These are phyloP conservation scores for Tricholoma hemisulphureum DNA, from an alignment of 768 basidiomycete genomes.

Conservation along the genomic window DNA sequence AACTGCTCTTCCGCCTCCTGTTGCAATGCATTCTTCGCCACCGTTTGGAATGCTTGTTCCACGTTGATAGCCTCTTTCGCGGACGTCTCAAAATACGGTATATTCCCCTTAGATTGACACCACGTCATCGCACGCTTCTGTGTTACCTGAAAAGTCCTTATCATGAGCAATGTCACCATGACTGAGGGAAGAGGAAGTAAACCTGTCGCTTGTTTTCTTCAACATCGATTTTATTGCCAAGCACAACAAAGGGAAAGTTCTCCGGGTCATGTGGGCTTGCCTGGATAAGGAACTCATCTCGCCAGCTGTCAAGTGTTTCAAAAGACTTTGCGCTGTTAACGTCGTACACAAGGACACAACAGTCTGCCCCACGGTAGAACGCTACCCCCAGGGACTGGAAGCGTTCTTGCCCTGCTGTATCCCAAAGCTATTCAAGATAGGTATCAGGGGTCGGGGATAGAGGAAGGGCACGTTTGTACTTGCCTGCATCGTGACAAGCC, in stretches of 20 bases:
- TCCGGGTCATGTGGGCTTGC: slow-evolving; percentile 98
- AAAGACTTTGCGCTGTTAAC: slow-evolving; percentile 99
- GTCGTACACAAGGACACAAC: slow-evolving; percentile 98
- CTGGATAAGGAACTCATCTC: slow-evolving; percentile 98
- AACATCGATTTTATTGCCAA: slow-evolving; percentile 99
- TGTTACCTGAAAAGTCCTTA: slow-evolving; percentile 63
- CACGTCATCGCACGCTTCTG: slow-evolving; percentile 99
- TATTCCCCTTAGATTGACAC: slow-evolving; percentile 99
- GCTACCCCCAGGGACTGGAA: slow-evolving; percentile 99
- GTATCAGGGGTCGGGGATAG: not conserved
- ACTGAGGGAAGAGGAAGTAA: slow-evolving; percentile 17
- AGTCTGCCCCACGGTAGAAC: slow-evolving; percentile 98
- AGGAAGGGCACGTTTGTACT: slow-evolving; percentile 3
- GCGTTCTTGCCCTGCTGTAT: slow-evolving; percentile 98
- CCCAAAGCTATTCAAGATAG: slow-evolving; percentile 78
- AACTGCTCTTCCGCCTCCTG: slow-evolving; percentile 96
- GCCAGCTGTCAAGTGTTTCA: slow-evolving; percentile 98
- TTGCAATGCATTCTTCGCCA: slow-evolving; percentile 98
- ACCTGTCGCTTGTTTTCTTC: slow-evolving; percentile 99
- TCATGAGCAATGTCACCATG: slow-evolving; percentile 7
- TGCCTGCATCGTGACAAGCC: slow-evolving; percentile 98
- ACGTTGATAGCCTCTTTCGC: slow-evolving; percentile 99
- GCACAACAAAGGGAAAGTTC: slow-evolving; percentile 98
- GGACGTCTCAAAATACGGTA: slow-evolving; percentile 99
- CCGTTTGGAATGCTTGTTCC: slow-evolving; percentile 99